Evolutionary conservation across 768 basidiomycete species (phyloP).

Genomic region (Mycena vitilis): DNA sequence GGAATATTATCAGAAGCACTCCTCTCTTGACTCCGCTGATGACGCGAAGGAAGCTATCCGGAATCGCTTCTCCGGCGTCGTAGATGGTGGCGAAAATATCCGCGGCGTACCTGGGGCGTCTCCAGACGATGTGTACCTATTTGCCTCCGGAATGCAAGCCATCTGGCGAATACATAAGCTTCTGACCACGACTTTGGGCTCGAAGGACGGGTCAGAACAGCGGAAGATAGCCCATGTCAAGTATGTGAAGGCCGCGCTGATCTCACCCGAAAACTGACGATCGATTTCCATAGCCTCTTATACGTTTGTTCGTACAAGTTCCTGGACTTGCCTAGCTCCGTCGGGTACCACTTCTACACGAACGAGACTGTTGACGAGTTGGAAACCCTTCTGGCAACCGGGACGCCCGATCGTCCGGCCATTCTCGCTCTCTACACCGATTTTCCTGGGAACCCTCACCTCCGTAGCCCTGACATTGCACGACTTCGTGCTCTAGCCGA

Average conservation of each 20-base stretch:
- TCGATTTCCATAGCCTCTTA: constrained; percentile 51
- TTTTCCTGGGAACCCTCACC: constrained; percentile 65
- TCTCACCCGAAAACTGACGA: neutral
- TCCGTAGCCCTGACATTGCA: constrained; percentile 56
- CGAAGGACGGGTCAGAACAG: constrained; percentile 53
- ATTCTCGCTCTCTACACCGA: constrained; percentile 63
- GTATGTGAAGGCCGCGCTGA: neutral
- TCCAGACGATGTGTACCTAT: constrained; percentile 63
- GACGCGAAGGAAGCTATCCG: constrained; percentile 29
- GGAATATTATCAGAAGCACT: constrained; percentile 44
- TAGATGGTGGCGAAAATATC: constrained; percentile 30
- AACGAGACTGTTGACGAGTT: constrained; percentile 52
- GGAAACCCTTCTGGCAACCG: constrained; percentile 44
- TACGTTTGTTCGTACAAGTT: constrained; percentile 66
- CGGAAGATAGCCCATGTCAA: constrained; percentile 54
- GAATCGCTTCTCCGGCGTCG: constrained; percentile 20
- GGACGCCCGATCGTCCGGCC: constrained; percentile 39
- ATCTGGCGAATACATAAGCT: constrained; percentile 63
- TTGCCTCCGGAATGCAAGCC: constrained; percentile 64
- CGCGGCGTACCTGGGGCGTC: constrained; percentile 48
- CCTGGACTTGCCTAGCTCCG: constrained; percentile 62
- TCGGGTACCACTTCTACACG: constrained; percentile 57
- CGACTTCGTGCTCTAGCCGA: constrained; percentile 57
- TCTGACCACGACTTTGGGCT: constrained; percentile 42
- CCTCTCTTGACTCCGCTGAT: constrained; percentile 18